Evolutionary conservation across 768 basidiomycete species (phyloP), one percentile per base, ranked within the genome.

Genomic region (Filobasidium floriforme): DNA sequence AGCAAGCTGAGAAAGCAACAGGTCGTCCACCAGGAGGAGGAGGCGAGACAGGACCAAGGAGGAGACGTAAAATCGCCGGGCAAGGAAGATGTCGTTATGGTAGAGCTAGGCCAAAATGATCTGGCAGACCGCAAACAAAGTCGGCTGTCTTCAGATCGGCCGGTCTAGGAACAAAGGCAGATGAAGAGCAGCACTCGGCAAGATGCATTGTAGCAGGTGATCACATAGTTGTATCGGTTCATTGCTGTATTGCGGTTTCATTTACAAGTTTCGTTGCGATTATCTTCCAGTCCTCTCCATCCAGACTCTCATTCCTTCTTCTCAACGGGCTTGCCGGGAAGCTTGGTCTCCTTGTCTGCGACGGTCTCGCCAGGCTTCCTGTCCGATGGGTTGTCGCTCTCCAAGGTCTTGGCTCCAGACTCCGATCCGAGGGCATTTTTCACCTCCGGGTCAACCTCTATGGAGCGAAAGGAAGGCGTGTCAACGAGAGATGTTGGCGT

Each of bases 1-100:
- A 52, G 66, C 1, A 70, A 73, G 52, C 60, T 76, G 18, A 41
- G 73, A 29, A 75, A 72, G 64, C 32, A 37, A 9, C 32, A 37
- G 9, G 32, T 9, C 32, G 32, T 37, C 9, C 60, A 63, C 65
- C 70, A 66, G 60, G 68, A 67, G 61, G 28, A 66, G 18, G 28
- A 41, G 22, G 28, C 14, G 3, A 12, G 3, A 4, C 5, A 32
- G 29, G 60, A 62, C 28, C 28, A 55, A 3, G 54, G 14, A 12
- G 41, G 37, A 37, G 22, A 5, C 0, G 55, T 55, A n/a, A 14
- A 59, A 14, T 0, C 41, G 7, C 3, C 54, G 18, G 63, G 55
- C 5, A 12, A 55, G 54, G 54, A 59, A 22, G 46, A 49, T 15
- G 22, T 49, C 18, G 46, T 49, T 14, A 18, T 49, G 46, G 46